These are phyloP conservation scores for Trichoderma polysporum DNA, from an alignment of 2,329 filamentous ascomycete genomes.

Conservation along the genomic window DNA sequence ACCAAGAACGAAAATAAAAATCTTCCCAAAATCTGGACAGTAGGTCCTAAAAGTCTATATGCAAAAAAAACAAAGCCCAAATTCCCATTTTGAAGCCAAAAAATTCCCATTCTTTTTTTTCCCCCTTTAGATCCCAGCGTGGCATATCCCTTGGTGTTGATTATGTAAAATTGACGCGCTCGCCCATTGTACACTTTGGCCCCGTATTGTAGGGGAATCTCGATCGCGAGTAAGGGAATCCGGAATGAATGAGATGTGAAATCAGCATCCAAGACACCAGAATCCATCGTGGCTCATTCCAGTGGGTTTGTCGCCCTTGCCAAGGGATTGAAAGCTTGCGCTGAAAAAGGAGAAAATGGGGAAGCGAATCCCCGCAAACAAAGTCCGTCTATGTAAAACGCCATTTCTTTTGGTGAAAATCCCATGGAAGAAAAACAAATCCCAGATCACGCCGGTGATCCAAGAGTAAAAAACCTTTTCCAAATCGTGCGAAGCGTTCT, in stretches of 20 bases:
- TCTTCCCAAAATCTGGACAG: constrained; percentile 14
- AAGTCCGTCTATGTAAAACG: constrained; percentile 37
- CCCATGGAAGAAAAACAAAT: constrained; percentile 23
- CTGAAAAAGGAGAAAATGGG: constrained; percentile 16
- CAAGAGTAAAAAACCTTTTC: constrained; percentile 22
- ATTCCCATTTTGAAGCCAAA: constrained; percentile 5
- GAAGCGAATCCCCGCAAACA: constrained; percentile 27
- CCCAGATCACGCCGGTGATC: constrained; percentile 20
- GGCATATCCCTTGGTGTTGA: constrained; percentile 23
- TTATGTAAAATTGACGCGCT: constrained; percentile 2
- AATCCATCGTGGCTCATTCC: constrained; percentile 3
- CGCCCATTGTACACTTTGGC: background rate
- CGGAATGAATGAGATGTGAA: constrained; percentile 19
- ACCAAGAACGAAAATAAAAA: constrained; percentile 22
- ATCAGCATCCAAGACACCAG: constrained; percentile 18
- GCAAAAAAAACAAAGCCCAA: constrained; percentile 16
- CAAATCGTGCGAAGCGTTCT: constrained; percentile 19
- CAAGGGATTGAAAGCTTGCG: constrained; percentile 9
- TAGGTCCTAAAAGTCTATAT: constrained; percentile 25
- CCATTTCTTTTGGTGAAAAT: constrained; percentile 23
- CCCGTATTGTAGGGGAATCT: background rate
- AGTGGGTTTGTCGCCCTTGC: constrained; percentile 7
- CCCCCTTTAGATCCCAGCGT: constrained; percentile 21
- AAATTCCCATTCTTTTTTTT: constrained; percentile 3
- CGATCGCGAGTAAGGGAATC: background rate